Evolutionary conservation across 352 stramenopile genomes (phyloP).

Genomic region (Globisporangium iwayamae): DNA sequence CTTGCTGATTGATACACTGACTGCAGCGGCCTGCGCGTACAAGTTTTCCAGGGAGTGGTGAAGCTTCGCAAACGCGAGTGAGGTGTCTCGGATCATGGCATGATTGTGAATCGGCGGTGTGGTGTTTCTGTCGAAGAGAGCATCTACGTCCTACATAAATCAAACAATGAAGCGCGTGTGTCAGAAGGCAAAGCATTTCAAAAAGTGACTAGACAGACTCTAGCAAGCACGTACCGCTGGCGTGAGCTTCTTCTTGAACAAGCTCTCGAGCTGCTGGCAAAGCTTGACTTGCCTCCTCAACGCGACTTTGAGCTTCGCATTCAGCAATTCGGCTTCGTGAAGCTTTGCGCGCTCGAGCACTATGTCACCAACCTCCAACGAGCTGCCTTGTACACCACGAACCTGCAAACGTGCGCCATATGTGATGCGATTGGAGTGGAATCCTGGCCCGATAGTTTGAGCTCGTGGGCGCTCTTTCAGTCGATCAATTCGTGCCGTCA

Average conservation of each 20-base stretch:
- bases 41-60: background rate
- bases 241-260: constrained; percentile 25
- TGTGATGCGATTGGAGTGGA: no score
- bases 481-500: background rate
- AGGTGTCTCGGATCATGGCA: background rate
- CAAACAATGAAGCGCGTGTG: no score
- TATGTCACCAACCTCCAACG: constrained; percentile 30
- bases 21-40: background rate
- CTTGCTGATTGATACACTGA: background rate
- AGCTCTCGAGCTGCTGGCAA: constrained; percentile 35
- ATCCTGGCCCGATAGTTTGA: no score
- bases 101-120: background rate
- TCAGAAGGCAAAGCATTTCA: no score
- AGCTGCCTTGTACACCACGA: background rate
- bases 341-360: constrained; percentile 37
- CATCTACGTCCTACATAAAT: background rate
- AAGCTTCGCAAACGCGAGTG: background rate
- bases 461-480: background rate
- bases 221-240: background rate
- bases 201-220: no score
- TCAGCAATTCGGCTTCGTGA: constrained; percentile 34
- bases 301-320: constrained; percentile 32
- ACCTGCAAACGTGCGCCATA: background rate
- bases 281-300: constrained; percentile 39
- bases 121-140: background rate